A percentile compares a stretch with the other conserved stretches of the same genome.
Conservation (phyloP, 345 rosid genomes). For the Hibiscus syriacus region DNA sequence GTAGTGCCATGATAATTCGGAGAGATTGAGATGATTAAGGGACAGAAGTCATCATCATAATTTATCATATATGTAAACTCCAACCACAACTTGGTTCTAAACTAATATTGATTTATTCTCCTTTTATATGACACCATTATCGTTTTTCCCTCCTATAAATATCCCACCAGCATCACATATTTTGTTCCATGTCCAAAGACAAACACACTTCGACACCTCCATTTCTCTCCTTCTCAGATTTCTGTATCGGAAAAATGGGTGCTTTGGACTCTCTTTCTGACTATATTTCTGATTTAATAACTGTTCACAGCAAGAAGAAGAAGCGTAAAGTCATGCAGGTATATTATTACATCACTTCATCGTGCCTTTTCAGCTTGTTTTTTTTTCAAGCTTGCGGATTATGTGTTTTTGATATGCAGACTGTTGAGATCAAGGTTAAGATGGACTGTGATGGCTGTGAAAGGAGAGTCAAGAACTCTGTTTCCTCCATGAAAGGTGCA, state of each 20-base stretch:
- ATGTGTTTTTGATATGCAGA: constrained; percentile 13
- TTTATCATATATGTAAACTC: not conserved
- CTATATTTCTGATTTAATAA: constrained; percentile 27
- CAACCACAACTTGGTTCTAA: constrained; percentile 9
- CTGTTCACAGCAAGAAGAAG: constrained; percentile 15
- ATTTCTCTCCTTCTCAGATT: not conserved
- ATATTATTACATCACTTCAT: not conserved
- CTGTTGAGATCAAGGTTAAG: too few relatives aligned
- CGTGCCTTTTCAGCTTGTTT: too few relatives aligned
- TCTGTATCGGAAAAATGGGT: constrained; percentile 36
- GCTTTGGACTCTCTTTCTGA: constrained; percentile 23
- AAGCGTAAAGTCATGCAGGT: constrained; percentile 46
- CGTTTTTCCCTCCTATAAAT: constrained; percentile 3
- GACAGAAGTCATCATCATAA: constrained; percentile 1
- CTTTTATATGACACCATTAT: not conserved
- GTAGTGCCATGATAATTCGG: constrained; percentile 10
- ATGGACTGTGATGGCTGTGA: too few relatives aligned
- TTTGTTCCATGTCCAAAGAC: not conserved
- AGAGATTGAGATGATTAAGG: not conserved
- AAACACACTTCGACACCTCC: not conserved
- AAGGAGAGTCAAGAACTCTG: constrained; percentile 39
- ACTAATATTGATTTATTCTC: not conserved
- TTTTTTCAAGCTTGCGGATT: too few relatives aligned
- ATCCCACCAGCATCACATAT: not conserved
- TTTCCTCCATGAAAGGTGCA: constrained; percentile 29